phyloP scores from a whole-genome alignment of 2,329 filamentous ascomycete genomes.

The Penicillium fuscoglaucum region DNA sequence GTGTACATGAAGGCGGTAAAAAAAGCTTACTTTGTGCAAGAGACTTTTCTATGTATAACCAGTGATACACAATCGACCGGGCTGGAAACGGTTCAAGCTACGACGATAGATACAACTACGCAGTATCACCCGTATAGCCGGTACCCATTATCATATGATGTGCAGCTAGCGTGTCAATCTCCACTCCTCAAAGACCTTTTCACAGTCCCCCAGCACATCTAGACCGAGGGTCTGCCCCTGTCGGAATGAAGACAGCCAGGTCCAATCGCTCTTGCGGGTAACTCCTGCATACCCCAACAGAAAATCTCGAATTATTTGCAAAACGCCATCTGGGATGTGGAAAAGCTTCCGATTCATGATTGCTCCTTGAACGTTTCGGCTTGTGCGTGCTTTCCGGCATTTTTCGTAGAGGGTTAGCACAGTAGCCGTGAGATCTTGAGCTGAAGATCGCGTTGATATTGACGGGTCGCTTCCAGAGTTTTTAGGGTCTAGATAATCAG shows the following conservation, averaged over 20 bases:
- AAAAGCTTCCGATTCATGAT: conserved; percentile 17
- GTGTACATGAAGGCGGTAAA: too few relatives aligned
- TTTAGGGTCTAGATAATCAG: conserved; percentile 9
- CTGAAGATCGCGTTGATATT: not conserved
- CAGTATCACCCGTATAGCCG: not conserved
- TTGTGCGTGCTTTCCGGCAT: conserved; percentile 19
- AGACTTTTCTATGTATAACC: too few relatives aligned
- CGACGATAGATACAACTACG: not conserved
- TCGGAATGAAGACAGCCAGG: conserved; percentile 14
- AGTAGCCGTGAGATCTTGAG: not conserved
- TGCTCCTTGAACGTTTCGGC: conserved; percentile 20
- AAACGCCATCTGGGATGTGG: conserved; percentile 21
- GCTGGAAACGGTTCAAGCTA: not conserved
- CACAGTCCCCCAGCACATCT: conserved; percentile 17
- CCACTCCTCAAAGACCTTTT: conserved; percentile 5
- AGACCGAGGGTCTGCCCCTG: conserved; percentile 15
- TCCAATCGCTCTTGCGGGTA: conserved; percentile 22
- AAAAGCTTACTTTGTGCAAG: too few relatives aligned
- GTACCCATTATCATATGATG: not conserved
- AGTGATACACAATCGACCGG: not conserved
- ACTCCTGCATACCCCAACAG: conserved; percentile 14
- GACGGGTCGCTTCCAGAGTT: conserved; percentile 36
- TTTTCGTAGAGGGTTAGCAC: conserved; percentile 16
- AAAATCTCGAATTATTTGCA: conserved; percentile 17
- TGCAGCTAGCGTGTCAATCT: not conserved